A percentile compares a stretch with the other conserved stretches of the same genome.
These are phyloP conservation scores for Suillus sp. DNA, from an alignment of 768 basidiomycete species.

Conservation along the genomic window DNA sequence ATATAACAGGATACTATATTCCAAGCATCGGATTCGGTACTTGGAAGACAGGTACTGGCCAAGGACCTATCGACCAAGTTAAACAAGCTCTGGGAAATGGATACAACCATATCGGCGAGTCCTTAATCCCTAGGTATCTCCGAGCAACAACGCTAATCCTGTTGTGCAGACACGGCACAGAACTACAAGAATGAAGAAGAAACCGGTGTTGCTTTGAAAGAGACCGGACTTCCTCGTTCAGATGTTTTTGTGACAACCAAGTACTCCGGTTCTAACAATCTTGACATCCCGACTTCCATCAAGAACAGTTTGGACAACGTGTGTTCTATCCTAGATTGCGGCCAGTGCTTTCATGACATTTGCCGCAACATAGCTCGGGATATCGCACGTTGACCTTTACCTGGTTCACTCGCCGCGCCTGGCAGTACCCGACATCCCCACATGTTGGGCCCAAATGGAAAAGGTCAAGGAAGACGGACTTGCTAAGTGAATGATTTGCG, in stretches of 20 bases:
- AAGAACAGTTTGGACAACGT: slow-evolving; percentile 58
- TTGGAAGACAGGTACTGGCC: slow-evolving; percentile 41
- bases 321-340: not conserved
- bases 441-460: slow-evolving; percentile 67
- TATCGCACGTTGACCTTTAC: slow-evolving; percentile 63
- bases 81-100: slow-evolving; percentile 64
- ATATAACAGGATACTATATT: not conserved
- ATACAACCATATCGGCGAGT: slow-evolving; percentile 62
- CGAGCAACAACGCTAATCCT: not conserved
- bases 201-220: slow-evolving; percentile 38
- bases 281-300: slow-evolving; percentile 58
- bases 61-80: slow-evolving; percentile 51
- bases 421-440: slow-evolving; percentile 60
- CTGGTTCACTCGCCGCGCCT: slow-evolving; percentile 62
- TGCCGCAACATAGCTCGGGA: not conserved
- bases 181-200: slow-evolving; percentile 60
- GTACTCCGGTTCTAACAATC: slow-evolving; percentile 51
- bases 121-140: not conserved
- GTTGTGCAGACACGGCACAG: slow-evolving; percentile 57
- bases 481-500: slow-evolving; percentile 45
- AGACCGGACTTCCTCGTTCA: slow-evolving; percentile 55
- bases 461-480: slow-evolving; percentile 55
- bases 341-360: slow-evolving; percentile 33
- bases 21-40: slow-evolving; percentile 4
- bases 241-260: slow-evolving; percentile 71